phyloP scores from a whole-genome alignment of 305 asterid genomes.

The Solanum hybrid region DNA sequence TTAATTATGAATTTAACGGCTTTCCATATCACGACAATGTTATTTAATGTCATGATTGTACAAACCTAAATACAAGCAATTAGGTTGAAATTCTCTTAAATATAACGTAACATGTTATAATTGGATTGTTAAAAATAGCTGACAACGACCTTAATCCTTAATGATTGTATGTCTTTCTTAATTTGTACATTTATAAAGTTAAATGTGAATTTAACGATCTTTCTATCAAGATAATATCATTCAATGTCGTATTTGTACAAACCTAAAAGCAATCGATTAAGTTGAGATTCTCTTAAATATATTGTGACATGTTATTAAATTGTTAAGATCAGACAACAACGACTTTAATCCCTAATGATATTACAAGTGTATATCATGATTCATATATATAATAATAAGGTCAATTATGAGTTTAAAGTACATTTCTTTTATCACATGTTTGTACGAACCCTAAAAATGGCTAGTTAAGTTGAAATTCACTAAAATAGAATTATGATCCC shows the following conservation, averaged over 20 bases:
- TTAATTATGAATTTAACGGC: not conserved
- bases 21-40: too few relatives aligned
- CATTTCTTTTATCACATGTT: not conserved
- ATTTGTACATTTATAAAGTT: not conserved
- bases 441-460: not conserved
- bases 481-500: not conserved
- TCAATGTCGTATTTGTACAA: accelerated
- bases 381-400: not conserved
- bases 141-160: not conserved
- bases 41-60: not conserved
- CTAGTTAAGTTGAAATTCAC: not conserved
- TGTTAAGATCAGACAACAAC: not conserved
- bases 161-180: not conserved
- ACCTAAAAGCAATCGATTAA: not conserved
- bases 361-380: not conserved
- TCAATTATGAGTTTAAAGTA: not conserved
- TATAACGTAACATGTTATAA: not conserved
- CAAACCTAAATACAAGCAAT: not conserved
- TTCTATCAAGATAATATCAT: not conserved
- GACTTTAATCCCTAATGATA: not conserved
- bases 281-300: not conserved
- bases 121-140: not conserved
- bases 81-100: not conserved
- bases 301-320: not conserved
- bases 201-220: not conserved